Base-by-base conservation (phyloP, 768 basidiomycete genomes). In the Phylloporus sp. region DNA sequence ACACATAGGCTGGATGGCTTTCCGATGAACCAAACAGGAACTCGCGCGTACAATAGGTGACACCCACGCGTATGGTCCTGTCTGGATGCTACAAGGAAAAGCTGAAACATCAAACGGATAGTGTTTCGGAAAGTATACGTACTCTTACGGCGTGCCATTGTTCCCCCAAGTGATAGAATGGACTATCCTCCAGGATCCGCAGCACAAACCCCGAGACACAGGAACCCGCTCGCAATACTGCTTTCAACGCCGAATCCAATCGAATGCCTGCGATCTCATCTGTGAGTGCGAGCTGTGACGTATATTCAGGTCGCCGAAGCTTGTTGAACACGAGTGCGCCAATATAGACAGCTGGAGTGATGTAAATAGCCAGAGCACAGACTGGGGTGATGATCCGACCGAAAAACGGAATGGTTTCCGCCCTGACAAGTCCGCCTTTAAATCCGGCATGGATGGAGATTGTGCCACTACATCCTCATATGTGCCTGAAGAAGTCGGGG, bases 251-350 rank as follows among this genome's bases (percentile, higher is more conserved):
- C 11, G 28, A 27, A 35, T 51, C 28, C 7, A 49, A 15, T 13
- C 15, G 29, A 34, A 23, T 8, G 15, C 39, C 43, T 3, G 48
- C 45, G 22, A 50, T 38, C 11, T 47, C 29, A 8, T 53, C 33
- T 2, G 55, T 36, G 9, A 65, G 44, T 10, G 53, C 45, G 11
- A 35, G 57, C 15, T 34, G 46, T 22, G 34, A 9, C 42, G 64
- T 52, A 65, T 65, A 69, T 14, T 39, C 43, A 9, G 62, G 64
- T 45, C 64, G 61, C 18, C 51, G 45, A 22, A 68, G 32, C 9
- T 50, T 22, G 34, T 62, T 61, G 22, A 53, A 22, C 3, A 48
- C 49, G 27, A 66, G 44, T 9, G 45, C 49, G n/a, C 42, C 46
- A 29, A 61, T 35, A 18, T 63, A 66, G 7, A 57, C 40, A 4